These are phyloP conservation scores for Cladochytrium replicatum DNA, from an alignment of 192 early-diverging fungal species.

Conservation along the genomic window DNA sequence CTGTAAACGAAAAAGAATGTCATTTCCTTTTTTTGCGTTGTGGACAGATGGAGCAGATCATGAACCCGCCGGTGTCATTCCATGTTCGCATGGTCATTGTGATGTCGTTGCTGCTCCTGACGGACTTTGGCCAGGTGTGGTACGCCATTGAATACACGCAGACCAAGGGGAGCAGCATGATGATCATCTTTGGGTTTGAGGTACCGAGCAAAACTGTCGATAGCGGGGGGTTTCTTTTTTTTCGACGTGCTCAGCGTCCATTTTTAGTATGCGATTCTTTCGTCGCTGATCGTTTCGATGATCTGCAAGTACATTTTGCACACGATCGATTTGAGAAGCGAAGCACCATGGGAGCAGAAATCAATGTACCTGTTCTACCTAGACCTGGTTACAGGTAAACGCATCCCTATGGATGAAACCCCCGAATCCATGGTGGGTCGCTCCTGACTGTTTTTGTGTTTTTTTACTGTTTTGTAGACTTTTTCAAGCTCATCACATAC, in stretches of 20 bases:
- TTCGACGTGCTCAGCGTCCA: neutral
- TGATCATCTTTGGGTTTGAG: constrained; percentile 98
- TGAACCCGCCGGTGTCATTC: constrained; percentile 50
- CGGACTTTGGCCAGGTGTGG: constrained; percentile 66
- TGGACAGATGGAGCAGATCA: constrained; percentile 73
- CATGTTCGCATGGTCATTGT: constrained; percentile 63
- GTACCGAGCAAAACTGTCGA: constrained; percentile 21
- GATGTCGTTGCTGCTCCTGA: constrained; percentile 49
- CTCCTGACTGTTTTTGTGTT: neutral
- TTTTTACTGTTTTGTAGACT: constrained; percentile 60
- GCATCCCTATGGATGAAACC: no score
- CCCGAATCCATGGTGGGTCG: no score
- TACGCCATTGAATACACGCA: constrained; percentile 58
- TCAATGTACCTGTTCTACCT: constrained; percentile 84
- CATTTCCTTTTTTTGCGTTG: neutral
- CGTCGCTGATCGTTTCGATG: constrained; percentile 62
- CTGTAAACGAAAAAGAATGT: neutral
- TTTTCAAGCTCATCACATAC: constrained; percentile 83
- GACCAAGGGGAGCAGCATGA: constrained; percentile 72
- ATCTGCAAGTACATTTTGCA: constrained; percentile 82
- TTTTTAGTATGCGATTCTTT: constrained; percentile 78
- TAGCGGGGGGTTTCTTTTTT: neutral
- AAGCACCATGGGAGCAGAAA: constrained; percentile 87
- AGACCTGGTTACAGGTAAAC: constrained; percentile 70
- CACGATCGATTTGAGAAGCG: constrained; percentile 65